phyloP scores from a whole-genome alignment of 345 rosid genomes.

The Camelina hispida region DNA sequence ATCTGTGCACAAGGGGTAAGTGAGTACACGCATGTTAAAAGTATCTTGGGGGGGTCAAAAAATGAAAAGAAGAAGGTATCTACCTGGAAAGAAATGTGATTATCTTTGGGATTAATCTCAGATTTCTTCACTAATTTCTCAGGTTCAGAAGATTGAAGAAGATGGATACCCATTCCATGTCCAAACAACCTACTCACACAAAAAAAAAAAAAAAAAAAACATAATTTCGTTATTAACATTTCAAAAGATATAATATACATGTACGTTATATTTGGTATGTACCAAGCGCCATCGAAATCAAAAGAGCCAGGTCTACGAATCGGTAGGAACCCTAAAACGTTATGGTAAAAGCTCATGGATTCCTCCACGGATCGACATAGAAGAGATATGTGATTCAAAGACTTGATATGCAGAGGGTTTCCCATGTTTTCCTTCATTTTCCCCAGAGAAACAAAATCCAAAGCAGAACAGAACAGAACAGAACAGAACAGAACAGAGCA shows the following conservation, averaged over 20 bases:
- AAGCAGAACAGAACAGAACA: neutral
- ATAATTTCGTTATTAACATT: neutral
- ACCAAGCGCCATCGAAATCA: constrained; percentile 94
- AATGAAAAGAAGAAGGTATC: constrained; percentile 27
- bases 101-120: constrained; percentile 83
- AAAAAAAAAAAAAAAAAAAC: neutral
- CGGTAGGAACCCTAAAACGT: constrained; percentile 76
- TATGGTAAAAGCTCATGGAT: constrained; percentile 73
- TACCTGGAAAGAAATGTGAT: constrained; percentile 91
- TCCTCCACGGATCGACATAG: constrained; percentile 69
- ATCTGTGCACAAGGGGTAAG: neutral
- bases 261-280: no score
- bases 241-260: neutral
- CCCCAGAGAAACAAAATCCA: neutral
- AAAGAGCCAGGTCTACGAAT: constrained; percentile 86
- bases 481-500: neutral
- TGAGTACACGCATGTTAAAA: neutral
- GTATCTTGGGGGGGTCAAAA: neutral
- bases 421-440: constrained; percentile 52
- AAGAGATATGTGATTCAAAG: constrained; percentile 82
- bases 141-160: constrained; percentile 72
- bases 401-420: constrained; percentile 79
- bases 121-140: constrained; percentile 62
- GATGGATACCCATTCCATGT: constrained; percentile 77
- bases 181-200: constrained; percentile 66